A percentile compares a stretch with the other conserved stretches of the same genome.
These are phyloP conservation scores for Lecanicillium sp. DNA, from an alignment of 2,329 filamentous ascomycete species.

Conservation along the genomic window DNA sequence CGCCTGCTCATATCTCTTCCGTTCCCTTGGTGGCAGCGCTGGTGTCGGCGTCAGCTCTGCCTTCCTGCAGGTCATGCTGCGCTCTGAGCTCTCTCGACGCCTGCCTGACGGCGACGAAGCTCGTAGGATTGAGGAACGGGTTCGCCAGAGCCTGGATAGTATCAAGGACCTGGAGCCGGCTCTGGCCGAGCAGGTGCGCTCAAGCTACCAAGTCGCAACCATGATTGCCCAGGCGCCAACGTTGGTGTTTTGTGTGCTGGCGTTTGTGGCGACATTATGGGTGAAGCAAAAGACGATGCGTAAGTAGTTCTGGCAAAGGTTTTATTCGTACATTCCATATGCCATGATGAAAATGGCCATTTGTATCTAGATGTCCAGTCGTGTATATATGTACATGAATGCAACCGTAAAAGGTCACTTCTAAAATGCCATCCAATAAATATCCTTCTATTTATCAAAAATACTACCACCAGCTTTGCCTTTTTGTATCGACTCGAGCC, in stretches of 20 bases:
- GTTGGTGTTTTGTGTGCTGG: conserved; percentile 25
- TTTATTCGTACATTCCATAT: too few relatives aligned
- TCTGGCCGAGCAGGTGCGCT: conserved; percentile 50
- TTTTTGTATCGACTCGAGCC: conserved; percentile 40
- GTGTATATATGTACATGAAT: neutral
- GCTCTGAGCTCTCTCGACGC: conserved; percentile 43
- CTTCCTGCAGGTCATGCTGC: conserved; percentile 61
- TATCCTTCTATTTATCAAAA: neutral
- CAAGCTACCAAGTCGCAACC: conserved; percentile 52
- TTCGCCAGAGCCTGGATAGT: conserved; percentile 63
- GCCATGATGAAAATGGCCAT: neutral
- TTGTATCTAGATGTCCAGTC: neutral
- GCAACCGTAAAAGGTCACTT: neutral
- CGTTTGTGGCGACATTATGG: conserved; percentile 37
- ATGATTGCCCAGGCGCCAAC: conserved; percentile 33
- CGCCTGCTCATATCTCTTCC: conserved; percentile 75
- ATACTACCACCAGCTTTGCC: conserved; percentile 15
- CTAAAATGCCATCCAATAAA: too few relatives aligned
- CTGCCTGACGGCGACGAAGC: conserved; percentile 53
- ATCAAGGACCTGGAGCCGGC: conserved; percentile 56
- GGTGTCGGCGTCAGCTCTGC: conserved; percentile 66
- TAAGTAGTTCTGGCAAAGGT: too few relatives aligned
- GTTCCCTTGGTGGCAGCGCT: conserved; percentile 68
- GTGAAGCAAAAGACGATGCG: conserved; percentile 50
- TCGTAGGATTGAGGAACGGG: conserved; percentile 57